Evolutionary conservation across 2,329 filamentous ascomycete genomes (phyloP).

Genomic region (Trichoderma sp.): DNA sequence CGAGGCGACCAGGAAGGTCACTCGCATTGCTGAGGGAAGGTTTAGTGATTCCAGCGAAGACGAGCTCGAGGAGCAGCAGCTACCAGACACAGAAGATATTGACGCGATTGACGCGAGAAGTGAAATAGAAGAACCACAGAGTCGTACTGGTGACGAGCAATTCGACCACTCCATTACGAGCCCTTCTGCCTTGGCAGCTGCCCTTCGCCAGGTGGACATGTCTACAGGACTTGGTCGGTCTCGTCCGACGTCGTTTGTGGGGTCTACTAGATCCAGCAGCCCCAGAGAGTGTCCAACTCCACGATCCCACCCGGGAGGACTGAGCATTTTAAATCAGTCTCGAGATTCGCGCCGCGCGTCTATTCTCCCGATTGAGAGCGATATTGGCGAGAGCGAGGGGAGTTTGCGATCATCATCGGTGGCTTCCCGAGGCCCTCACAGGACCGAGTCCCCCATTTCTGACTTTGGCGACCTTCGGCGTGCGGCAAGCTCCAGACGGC

Average conservation of each 20-base stretch:
- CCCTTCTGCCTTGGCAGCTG: slow-evolving; percentile 59
- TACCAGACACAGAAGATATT: slow-evolving; percentile 31
- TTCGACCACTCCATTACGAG: slow-evolving; percentile 44
- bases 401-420: slow-evolving; percentile 82
- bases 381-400: slow-evolving; percentile 83
- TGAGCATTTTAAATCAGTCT: slow-evolving; percentile 60
- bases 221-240: slow-evolving; percentile 36
- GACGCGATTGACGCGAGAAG: slow-evolving; percentile 38
- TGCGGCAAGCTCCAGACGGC: slow-evolving; percentile 78
- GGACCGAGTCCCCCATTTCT: slow-evolving; percentile 88
- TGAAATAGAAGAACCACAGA: slow-evolving; percentile 42
- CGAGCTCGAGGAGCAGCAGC: slow-evolving; percentile 50
- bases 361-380: slow-evolving; percentile 81
- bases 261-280: slow-evolving; percentile 85
- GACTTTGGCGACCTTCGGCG: slow-evolving; percentile 78
- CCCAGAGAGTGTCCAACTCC: slow-evolving; percentile 90
- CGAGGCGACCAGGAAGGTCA: slow-evolving; percentile 86
- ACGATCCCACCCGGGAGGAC: slow-evolving; percentile 71
- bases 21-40: slow-evolving; percentile 82
- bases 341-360: slow-evolving; percentile 69
- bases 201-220: slow-evolving; percentile 51
- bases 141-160: slow-evolving; percentile 51
- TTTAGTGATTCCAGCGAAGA: slow-evolving; percentile 75
- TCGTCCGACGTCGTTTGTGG: slow-evolving; percentile 60
- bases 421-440: slow-evolving; percentile 66